A percentile compares a stretch with the other conserved stretches of the same genome.
Conservation (phyloP, 2,329 filamentous ascomycete species). For the Zymoseptoria passerinii region DNA sequence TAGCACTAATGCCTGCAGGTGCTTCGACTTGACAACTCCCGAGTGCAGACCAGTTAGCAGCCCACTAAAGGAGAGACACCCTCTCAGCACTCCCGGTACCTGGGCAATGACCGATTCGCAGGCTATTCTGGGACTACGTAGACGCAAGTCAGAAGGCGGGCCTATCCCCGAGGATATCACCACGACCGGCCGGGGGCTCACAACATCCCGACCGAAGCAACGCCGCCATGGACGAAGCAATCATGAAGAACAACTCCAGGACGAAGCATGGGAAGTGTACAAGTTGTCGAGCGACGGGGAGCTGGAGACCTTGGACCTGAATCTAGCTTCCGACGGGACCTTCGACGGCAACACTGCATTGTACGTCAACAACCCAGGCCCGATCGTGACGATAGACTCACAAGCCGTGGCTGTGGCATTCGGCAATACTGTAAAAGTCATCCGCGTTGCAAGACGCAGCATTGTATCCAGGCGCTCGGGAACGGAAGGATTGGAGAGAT, state of each 20-base stretch:
- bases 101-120: slow-evolving; percentile 19
- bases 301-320: slow-evolving; percentile 34
- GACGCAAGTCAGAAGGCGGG: slow-evolving; percentile 10
- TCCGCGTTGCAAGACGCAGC: slow-evolving; percentile 30
- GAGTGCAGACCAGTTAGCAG: slow-evolving; percentile 10
- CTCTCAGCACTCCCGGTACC: slow-evolving; percentile 11
- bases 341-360: slow-evolving; percentile 46
- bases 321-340: background rate
- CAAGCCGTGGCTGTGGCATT: slow-evolving; percentile 61
- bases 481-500: slow-evolving; percentile 9
- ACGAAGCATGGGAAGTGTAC: slow-evolving; percentile 48
- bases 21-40: slow-evolving; percentile 11
- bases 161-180: background rate
- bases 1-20: slow-evolving; percentile 23
- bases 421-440: slow-evolving; percentile 64
- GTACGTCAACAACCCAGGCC: slow-evolving; percentile 58
- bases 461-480: slow-evolving; percentile 6
- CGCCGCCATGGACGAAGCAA: slow-evolving; percentile 8
- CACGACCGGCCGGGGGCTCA: background rate
- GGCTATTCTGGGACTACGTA: slow-evolving; percentile 22
- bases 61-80: slow-evolving; percentile 7
- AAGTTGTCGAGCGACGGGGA: slow-evolving; percentile 39
- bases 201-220: slow-evolving; percentile 6
- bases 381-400: slow-evolving; percentile 54
- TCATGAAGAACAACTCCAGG: slow-evolving; percentile 6